These are phyloP conservation scores for Penicillium brasilianum DNA, from an alignment of 2,329 filamentous ascomycete species.

Conservation along the genomic window DNA sequence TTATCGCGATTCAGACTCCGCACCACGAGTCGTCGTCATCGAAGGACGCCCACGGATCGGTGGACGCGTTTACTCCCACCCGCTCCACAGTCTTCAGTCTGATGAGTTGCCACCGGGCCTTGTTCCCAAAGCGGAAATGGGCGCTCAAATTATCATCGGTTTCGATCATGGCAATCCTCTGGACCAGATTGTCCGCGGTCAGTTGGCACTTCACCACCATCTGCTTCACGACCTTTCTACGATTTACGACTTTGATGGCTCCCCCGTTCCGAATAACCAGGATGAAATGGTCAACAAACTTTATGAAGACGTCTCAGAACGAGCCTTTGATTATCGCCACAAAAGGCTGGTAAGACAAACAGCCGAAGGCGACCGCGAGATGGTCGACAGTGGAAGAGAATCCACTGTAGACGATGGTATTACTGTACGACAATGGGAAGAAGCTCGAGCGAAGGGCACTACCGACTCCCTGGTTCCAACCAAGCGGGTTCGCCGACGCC, in stretches of 20 bases:
- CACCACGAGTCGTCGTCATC: conserved; percentile 75
- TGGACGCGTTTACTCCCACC: conserved; percentile 89
- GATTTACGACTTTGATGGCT: conserved; percentile 74
- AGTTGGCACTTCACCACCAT: conserved; percentile 86
- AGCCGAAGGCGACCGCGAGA: conserved; percentile 78
- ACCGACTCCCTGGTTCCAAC: conserved; percentile 50
- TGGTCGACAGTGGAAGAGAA: conserved; percentile 84
- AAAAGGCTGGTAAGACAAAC: conserved; percentile 72
- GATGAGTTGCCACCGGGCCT: conserved; percentile 58
- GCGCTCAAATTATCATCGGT: conserved; percentile 96
- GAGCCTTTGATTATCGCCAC: conserved; percentile 87
- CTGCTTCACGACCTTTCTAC: conserved; percentile 78
- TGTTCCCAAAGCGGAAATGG: conserved; percentile 88
- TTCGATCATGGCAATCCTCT: conserved; percentile 95
- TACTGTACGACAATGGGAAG: conserved; percentile 75
- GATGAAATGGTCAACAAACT: conserved; percentile 87
- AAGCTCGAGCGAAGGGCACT: conserved; percentile 66
- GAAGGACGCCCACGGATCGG: conserved; percentile 88
- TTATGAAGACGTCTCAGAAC: conserved; percentile 92
- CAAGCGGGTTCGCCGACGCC: conserved; percentile 50
- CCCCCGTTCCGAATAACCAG: conserved; percentile 73
- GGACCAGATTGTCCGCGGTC: conserved; percentile 86
- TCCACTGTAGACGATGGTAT: conserved; percentile 70
- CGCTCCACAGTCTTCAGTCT: conserved; percentile 64
- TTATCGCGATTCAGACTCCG: conserved; percentile 70